Base-by-base conservation (phyloP, 176 grass and related monocot species). In the Oryza longistaminata region DNA sequence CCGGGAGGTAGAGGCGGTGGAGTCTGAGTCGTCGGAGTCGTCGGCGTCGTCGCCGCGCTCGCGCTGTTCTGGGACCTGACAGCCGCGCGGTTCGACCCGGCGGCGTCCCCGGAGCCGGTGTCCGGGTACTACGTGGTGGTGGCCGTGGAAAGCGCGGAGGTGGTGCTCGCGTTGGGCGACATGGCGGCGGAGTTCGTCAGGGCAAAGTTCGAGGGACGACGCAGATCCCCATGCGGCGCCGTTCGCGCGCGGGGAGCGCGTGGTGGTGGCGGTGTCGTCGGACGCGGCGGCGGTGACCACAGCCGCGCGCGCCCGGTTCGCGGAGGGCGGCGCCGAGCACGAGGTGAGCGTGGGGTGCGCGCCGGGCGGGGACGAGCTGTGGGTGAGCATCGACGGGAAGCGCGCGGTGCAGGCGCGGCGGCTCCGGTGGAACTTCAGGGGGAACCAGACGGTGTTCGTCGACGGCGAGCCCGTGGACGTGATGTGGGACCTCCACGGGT, bases 391-490 rank as follows among this genome's bases (percentile, higher is more conserved):
- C 19, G 96, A 95, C 91, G 88, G 86, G 21, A 98, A 90, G 77
- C 72, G 91, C 4, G 93, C 90, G 1, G 89, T 98, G 65, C 88
- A 92, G 66, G 89, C 92, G 69, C 81, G 85, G 33, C 76, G 91
- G 45, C 83, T 98, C 31, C 86, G 79, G 48, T 95, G 93, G 93
- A 98, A 98, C 75, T 98, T 98, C 66, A 52, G 96, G 35, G 96
- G 93, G 15, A 98, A 98, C 79, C 96, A 98, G 89, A 98, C 96
- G 5, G 87, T 98, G n/a, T 98, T 98, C 84, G 85, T 98, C 22
- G 96, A 98, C 44, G 91, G 96, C 52, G 80, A 77, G 12, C 96
- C 93, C 27, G 83, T 98, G 9, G 93, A 98, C 83, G 75, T 98
- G 31, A 91, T 95, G 89, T 98, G 96, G 96, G 96, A 98, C 88